Conservation (phyloP, 2,329 filamentous ascomycete species). For the Zymoseptoria crescenta region DNA sequence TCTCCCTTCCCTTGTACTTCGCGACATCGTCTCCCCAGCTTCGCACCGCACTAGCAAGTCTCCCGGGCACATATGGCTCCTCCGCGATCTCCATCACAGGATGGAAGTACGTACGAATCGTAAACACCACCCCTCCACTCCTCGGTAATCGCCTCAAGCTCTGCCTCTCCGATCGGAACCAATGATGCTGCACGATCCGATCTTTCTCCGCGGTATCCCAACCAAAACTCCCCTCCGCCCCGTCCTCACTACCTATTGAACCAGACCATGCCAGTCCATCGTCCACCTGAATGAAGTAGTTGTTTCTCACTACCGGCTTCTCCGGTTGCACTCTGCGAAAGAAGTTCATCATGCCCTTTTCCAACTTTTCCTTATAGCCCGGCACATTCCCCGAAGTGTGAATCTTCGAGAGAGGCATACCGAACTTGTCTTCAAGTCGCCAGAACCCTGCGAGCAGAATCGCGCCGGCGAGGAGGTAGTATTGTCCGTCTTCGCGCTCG, state of each 20-base stretch:
- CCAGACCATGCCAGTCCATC: conserved; percentile 66
- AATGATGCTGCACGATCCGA: conserved; percentile 63
- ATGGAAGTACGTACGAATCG: conserved; percentile 72
- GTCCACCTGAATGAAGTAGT: conserved; percentile 85
- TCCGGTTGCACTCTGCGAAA: conserved; percentile 65
- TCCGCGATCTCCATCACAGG: conserved; percentile 59
- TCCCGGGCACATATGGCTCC: conserved; percentile 69
- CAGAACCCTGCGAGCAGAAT: conserved; percentile 77
- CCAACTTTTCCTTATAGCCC: conserved; percentile 61
- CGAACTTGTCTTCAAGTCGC: conserved; percentile 71
- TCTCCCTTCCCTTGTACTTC: conserved; percentile 69
- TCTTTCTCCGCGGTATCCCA: conserved; percentile 74
- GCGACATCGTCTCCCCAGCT: conserved; percentile 76
- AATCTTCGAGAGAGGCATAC: conserved; percentile 71
- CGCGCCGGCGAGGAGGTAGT: conserved; percentile 69
- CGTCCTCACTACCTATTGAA: conserved; percentile 68
- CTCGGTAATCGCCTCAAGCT: conserved; percentile 51
- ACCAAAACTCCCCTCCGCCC: conserved; percentile 43
- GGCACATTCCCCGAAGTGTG: conserved; percentile 72
- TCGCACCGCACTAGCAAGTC: conserved; percentile 67
- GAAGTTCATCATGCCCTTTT: conserved; percentile 74
- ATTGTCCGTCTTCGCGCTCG: conserved; percentile 66
- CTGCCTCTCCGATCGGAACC: conserved; percentile 70
- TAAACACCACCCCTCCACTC: conserved; percentile 54
- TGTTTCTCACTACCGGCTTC: conserved; percentile 60